Conservation (phyloP, 495 filamentous ascomycete genomes). For the Penicillium goetzii region DNA sequence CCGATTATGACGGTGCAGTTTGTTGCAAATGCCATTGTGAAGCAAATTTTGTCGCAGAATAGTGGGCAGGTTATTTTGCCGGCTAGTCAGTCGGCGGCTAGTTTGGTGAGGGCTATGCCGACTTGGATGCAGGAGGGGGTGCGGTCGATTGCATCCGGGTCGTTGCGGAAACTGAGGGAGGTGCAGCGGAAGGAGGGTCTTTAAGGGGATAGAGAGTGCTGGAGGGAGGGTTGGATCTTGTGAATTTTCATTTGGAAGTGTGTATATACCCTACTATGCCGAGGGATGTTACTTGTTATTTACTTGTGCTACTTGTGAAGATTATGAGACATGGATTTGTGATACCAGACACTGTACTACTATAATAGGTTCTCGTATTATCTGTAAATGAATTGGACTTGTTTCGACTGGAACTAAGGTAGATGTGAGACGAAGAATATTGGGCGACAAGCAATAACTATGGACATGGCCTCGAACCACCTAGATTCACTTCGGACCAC, state of each 20-base stretch:
- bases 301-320: not conserved
- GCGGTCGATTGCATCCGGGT: conserved; percentile 34
- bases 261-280: not conserved
- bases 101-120: conserved; percentile 43
- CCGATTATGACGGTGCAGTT: conserved; percentile 43
- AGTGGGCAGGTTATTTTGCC: conserved; percentile 50
- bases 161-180: conserved; percentile 19
- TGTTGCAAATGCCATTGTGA: conserved; percentile 44
- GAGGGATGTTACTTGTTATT: not conserved
- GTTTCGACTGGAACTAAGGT: no score
- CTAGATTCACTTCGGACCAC: no score
- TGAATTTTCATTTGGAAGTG: not conserved
- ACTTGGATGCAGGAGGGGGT: conserved; percentile 46
- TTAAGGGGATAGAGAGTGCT: not conserved
- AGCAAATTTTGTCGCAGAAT: conserved; percentile 46
- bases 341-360: not conserved
- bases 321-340: not conserved
- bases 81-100: conserved; percentile 22
- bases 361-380: not conserved
- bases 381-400: not conserved
- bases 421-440: no score
- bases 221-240: not conserved
- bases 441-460: no score
- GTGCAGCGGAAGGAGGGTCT: conserved; percentile 22
- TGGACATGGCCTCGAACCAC: no score